A percentile compares a stretch with the other conserved stretches of the same genome.
Evolutionary conservation across 805 yeast species (phyloP).

Genomic region (Barnettozyma pratensis): DNA sequence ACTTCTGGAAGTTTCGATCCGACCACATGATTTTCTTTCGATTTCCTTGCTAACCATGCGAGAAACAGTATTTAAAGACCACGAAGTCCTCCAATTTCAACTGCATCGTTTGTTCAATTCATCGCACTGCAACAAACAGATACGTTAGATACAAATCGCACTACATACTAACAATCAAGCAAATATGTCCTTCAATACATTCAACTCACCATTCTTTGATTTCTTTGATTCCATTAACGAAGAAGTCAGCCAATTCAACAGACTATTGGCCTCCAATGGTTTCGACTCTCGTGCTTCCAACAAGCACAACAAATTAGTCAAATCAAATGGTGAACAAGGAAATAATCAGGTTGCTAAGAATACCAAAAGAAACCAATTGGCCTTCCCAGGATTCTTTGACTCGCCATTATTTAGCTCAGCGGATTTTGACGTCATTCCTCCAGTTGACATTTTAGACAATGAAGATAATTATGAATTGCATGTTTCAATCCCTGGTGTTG

Average conservation of each 20-base stretch:
- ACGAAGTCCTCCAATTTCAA: no score
- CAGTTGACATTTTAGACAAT: constrained; percentile 42
- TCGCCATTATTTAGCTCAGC: constrained; percentile 22
- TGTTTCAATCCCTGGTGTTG: constrained; percentile 45
- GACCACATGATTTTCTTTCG: no score
- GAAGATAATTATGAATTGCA: constrained; percentile 36
- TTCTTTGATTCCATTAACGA: constrained; percentile 39
- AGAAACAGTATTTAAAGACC: no score
- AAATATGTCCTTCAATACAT: constrained; percentile 25
- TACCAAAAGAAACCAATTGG: neutral
- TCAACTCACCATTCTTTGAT: constrained; percentile 37
- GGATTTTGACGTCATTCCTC: constrained; percentile 30
- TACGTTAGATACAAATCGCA: neutral
- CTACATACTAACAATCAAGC: neutral
- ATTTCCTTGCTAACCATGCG: no score
- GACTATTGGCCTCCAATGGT: constrained; percentile 27
- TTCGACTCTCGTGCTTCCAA: constrained; percentile 4
- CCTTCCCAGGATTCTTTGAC: constrained; percentile 24
- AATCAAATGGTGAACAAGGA: neutral
- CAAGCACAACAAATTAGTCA: neutral
- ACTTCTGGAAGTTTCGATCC: neutral
- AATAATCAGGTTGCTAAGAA: constrained; percentile 7
- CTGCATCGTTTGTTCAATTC: neutral
- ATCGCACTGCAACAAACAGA: neutral
- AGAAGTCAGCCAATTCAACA: constrained; percentile 36